A percentile compares a stretch with the other conserved stretches of the same genome.
Conservation (phyloP, 805 yeast species). For the Sugiyamaella chiloensis region DNA sequence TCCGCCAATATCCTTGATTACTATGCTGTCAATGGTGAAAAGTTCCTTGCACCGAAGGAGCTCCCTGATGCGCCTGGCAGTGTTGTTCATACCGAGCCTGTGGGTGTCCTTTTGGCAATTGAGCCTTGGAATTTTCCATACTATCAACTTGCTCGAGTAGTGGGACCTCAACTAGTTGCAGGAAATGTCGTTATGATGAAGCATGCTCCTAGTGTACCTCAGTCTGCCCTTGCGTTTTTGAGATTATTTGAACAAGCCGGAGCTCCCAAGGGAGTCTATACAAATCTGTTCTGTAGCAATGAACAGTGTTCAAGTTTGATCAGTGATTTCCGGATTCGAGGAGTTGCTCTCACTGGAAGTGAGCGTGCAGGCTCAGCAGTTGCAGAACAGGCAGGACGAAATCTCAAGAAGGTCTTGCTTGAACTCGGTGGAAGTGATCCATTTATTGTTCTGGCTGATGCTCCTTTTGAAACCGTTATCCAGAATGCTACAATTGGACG, state of each 20-base stretch:
- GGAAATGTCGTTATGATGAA: slow-evolving; percentile 61
- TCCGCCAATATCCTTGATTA: slow-evolving; percentile 52
- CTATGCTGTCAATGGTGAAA: slow-evolving; percentile 66
- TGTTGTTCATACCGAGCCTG: slow-evolving; percentile 54
- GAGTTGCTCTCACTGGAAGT: slow-evolving; percentile 14
- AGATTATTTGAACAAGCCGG: slow-evolving; percentile 57
- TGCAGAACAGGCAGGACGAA: slow-evolving; percentile 52
- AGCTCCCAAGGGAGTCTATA: slow-evolving; percentile 52
- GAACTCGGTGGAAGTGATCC: slow-evolving; percentile 73
- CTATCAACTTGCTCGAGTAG: slow-evolving; percentile 65
- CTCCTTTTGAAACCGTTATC: slow-evolving; percentile 55
- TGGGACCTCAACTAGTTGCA: slow-evolving; percentile 63
- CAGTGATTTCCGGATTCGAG: slow-evolving; percentile 13
- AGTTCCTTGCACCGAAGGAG: slow-evolving; percentile 59
- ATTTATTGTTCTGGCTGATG: slow-evolving; percentile 57
- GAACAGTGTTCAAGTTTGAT: slow-evolving; percentile 7
- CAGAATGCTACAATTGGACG: slow-evolving; percentile 51
- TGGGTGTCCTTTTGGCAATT: slow-evolving; percentile 61
- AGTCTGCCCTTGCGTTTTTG: slow-evolving; percentile 56
- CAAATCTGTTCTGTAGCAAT: slow-evolving; percentile 26
- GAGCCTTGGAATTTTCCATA: slow-evolving; percentile 69
- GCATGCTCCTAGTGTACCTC: slow-evolving; percentile 62
- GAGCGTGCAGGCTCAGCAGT: slow-evolving; percentile 33
- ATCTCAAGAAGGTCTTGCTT: slow-evolving; percentile 54
- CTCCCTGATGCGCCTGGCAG: slow-evolving; percentile 57